phyloP scores from a whole-genome alignment of 129 eudicot genomes.

The Erigeron canadensis region DNA sequence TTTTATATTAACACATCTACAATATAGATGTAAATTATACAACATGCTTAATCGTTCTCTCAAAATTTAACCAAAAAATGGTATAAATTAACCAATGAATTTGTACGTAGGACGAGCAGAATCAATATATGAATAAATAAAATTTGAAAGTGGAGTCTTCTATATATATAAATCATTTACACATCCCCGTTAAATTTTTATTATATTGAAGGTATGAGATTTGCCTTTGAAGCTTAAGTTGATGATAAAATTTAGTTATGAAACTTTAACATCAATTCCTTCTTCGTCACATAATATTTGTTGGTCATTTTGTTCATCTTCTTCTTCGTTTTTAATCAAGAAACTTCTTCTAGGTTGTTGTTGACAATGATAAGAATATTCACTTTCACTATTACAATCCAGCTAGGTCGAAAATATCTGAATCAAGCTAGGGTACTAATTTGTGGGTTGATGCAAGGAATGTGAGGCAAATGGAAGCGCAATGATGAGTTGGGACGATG shows the following conservation, averaged over 20 bases:
- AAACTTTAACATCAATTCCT: constrained; percentile 78
- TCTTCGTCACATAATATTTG: constrained; percentile 23
- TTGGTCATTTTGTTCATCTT: constrained; percentile 15
- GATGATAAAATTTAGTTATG: constrained; percentile 64
- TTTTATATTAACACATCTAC: too few species aligned
- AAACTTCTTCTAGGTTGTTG: constrained; percentile 41
- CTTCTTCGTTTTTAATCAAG: constrained; percentile 16
- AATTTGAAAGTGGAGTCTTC: not conserved
- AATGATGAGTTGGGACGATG: constrained; percentile 77
- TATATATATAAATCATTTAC: not conserved
- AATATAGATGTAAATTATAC: too few species aligned
- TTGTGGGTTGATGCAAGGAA: constrained; percentile 70
- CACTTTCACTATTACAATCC: constrained; percentile 15
- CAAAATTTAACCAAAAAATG: not conserved
- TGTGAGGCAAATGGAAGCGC: constrained; percentile 62
- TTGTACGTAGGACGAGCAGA: not conserved
- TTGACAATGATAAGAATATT: constrained; percentile 18
- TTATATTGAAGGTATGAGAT: constrained; percentile 19
- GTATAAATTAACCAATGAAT: not conserved
- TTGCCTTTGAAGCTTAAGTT: constrained; percentile 81
- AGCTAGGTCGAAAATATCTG: constrained; percentile 46
- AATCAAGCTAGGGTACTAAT: constrained; percentile 31
- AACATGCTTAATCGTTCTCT: not conserved
- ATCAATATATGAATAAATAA: constrained; percentile 4
- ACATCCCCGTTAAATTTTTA: not conserved